These are phyloP conservation scores for Epichloe glyceriae DNA, from an alignment of 2,329 filamentous ascomycete species.

Conservation along the genomic window DNA sequence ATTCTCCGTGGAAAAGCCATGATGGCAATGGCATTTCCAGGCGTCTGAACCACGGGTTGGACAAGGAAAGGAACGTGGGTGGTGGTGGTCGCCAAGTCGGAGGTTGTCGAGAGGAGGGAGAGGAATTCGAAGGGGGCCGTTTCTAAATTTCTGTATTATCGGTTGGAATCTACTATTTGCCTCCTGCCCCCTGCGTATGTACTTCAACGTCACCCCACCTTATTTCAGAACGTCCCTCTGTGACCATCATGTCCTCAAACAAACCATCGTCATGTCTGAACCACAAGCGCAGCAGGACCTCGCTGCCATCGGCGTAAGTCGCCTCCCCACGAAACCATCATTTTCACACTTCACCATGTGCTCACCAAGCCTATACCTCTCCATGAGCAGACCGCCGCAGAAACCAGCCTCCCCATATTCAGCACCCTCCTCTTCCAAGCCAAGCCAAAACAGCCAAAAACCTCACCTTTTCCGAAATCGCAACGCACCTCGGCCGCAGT, in stretches of 20 bases:
- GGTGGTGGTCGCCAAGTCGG: not conserved
- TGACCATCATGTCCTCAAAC: not conserved
- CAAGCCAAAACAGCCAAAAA: conserved; percentile 63
- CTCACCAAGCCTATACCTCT: not conserved
- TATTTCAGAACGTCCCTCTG: not conserved
- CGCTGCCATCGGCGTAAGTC: conserved; percentile 4
- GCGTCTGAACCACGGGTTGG: not conserved
- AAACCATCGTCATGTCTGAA: not conserved
- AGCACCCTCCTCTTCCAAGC: conserved; percentile 53
- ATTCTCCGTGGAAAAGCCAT: conserved; percentile 13
- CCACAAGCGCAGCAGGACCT: not conserved
- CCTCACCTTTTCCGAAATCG: conserved; percentile 70
- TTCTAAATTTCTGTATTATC: too few relatives aligned
- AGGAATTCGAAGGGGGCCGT: not conserved
- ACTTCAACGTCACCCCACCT: too few relatives aligned
- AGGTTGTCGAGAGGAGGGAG: not conserved
- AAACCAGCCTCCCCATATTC: conserved; percentile 55
- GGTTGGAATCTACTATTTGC: too few relatives aligned
- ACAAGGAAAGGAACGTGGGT: not conserved
- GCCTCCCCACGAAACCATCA: not conserved
- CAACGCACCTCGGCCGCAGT: conserved; percentile 56
- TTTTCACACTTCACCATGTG: not conserved
- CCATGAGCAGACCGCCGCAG: conserved; percentile 43
- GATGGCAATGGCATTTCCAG: conserved; percentile 7
- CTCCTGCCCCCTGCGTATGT: too few relatives aligned